These are phyloP conservation scores for Mycena alexandri DNA, from an alignment of 768 basidiomycete genomes.

Conservation along the genomic window DNA sequence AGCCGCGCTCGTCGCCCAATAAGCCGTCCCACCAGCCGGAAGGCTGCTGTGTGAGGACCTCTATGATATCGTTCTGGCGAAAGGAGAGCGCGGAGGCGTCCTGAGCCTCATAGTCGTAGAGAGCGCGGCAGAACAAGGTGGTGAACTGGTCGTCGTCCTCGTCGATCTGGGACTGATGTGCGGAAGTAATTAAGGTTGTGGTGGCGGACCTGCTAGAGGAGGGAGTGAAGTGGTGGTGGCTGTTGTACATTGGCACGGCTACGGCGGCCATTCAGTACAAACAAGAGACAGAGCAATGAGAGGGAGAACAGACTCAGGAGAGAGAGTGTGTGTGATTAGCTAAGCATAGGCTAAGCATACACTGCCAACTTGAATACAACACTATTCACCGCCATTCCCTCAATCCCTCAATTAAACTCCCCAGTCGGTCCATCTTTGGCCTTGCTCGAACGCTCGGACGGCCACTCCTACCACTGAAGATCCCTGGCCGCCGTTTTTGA, in stretches of 20 bases:
- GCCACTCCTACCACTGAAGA: too few relatives aligned
- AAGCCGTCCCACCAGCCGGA: conserved; percentile 99
- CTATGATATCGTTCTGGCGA: conserved; percentile 88
- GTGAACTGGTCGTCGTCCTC: conserved; percentile 70
- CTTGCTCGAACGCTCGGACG: too few relatives aligned
- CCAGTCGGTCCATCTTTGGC: too few relatives aligned
- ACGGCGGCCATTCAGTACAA: conserved; percentile 34
- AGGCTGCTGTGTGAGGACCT: conserved; percentile 90
- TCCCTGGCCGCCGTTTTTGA: too few relatives aligned
- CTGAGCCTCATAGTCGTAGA: conserved; percentile 92
- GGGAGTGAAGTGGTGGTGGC: conserved; percentile 25
- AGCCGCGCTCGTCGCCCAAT: conserved; percentile 89
- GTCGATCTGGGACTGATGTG: conserved; percentile 43
- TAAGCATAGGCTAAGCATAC: too few relatives aligned
- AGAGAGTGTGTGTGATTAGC: too few relatives aligned
- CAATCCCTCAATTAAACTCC: too few relatives aligned
- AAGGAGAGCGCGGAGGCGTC: conserved; percentile 94
- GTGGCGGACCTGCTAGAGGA: conserved; percentile 25
- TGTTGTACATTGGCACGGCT: conserved; percentile 36
- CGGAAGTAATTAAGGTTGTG: conserved; percentile 22
- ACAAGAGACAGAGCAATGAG: conserved; percentile 14
- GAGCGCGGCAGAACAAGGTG: conserved; percentile 89
- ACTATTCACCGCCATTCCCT: too few relatives aligned
- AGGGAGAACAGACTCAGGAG: neutral
- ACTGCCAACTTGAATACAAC: too few relatives aligned